Conservation (phyloP, 306 rosid genomes). For the Macrotyloma uniflorum region DNA sequence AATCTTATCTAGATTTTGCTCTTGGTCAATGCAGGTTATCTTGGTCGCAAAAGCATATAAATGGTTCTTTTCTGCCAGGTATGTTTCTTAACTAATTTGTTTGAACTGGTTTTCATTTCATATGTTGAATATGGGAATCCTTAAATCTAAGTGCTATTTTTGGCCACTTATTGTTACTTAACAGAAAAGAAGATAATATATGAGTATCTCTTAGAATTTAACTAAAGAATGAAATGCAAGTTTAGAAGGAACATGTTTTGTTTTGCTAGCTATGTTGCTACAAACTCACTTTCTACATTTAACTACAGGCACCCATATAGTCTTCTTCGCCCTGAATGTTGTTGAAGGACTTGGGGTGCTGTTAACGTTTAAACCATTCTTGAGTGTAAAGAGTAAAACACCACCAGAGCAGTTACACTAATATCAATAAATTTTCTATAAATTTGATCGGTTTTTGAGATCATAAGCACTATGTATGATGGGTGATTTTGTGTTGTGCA, state of each 20-base stretch:
- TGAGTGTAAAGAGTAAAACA: not conserved
- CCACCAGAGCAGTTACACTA: not conserved
- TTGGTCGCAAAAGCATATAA: conserved; percentile 28
- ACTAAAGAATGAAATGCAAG: not conserved
- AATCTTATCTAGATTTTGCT: not conserved
- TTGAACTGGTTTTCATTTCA: not conserved
- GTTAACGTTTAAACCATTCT: conserved; percentile 37
- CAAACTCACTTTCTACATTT: not conserved
- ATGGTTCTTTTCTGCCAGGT: conserved; percentile 36
- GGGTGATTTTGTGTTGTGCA: too few species aligned
- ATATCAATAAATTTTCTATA: not conserved
- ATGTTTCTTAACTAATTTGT: not conserved
- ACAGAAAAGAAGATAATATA: too few species aligned
- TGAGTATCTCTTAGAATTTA: not conserved
- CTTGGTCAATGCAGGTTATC: conserved; percentile 28
- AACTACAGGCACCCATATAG: conserved; percentile 39
- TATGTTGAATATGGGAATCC: not conserved
- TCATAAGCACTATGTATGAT: too few species aligned
- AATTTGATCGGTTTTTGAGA: too few species aligned
- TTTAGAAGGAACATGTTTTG: not conserved
- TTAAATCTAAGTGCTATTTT: not conserved
- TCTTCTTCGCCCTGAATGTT: conserved; percentile 20
- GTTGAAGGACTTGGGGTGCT: conserved; percentile 37
- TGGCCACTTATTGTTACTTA: not conserved
- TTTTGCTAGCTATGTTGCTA: not conserved